A percentile compares a stretch with the other conserved stretches of the same genome.
These are phyloP conservation scores for Fusarium nurragi DNA, from an alignment of 2,329 filamentous ascomycete genomes.

Conservation along the genomic window DNA sequence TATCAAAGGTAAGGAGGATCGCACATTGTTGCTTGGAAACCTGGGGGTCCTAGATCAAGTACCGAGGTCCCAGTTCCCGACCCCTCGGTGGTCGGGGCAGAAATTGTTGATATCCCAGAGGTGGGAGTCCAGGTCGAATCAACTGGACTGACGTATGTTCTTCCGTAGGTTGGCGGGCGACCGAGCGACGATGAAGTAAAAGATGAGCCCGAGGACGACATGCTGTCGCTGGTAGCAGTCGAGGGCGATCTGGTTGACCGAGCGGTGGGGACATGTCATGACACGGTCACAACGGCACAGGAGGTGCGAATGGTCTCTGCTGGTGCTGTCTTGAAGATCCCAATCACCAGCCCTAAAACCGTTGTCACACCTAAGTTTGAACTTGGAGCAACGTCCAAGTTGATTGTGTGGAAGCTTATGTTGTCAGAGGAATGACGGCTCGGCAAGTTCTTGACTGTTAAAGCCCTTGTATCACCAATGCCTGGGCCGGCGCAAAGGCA, in stretches of 20 bases:
- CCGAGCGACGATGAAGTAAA: conserved; percentile 58
- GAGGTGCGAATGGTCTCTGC: conserved; percentile 36
- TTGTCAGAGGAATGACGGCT: conserved; percentile 10
- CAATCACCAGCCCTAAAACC: conserved; percentile 27
- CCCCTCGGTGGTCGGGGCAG: conserved; percentile 52
- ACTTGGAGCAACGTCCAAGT: conserved; percentile 1
- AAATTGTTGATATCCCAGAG: conserved; percentile 56
- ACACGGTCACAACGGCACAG: conserved; percentile 42
- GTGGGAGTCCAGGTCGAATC: conserved; percentile 59
- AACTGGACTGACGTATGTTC: conserved; percentile 55
- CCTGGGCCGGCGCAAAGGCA: conserved; percentile 26
- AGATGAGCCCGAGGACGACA: conserved; percentile 61
- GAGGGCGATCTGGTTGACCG: conserved; percentile 44
- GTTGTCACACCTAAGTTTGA: conserved; percentile 23
- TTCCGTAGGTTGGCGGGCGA: conserved; percentile 54
- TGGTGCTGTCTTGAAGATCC: conserved; percentile 36
- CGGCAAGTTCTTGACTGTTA: conserved; percentile 16
- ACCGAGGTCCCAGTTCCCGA: conserved; percentile 53
- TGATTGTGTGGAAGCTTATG: conserved; percentile 10
- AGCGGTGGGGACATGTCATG: conserved; percentile 46
- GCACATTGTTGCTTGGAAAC: conserved; percentile 65
- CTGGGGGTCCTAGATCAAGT: conserved; percentile 62
- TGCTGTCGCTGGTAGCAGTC: conserved; percentile 47
- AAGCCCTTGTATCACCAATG: conserved; percentile 21
- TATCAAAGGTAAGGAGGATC: conserved; percentile 12